These are phyloP conservation scores for Penicillium waksmanii DNA, from an alignment of 495 filamentous ascomycete genomes.

Conservation along the genomic window DNA sequence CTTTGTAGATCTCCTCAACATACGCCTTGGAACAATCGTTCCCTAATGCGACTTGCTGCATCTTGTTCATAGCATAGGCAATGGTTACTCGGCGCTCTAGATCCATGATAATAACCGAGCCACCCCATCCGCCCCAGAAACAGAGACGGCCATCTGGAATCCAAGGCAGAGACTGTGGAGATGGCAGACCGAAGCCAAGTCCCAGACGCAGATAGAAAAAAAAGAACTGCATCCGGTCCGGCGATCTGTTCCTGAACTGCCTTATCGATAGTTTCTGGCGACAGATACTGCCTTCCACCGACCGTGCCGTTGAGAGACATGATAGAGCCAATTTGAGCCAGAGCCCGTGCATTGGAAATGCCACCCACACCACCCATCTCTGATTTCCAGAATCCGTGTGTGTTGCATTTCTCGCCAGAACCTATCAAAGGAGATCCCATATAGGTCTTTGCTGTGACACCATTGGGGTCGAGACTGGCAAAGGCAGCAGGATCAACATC, in stretches of 20 bases:
- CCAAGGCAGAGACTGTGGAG: slow-evolving; percentile 23
- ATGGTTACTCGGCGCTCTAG: slow-evolving; percentile 43
- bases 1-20: slow-evolving; percentile 40
- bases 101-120: slow-evolving; percentile 49
- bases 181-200: slow-evolving; percentile 39
- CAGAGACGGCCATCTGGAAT: slow-evolving; percentile 37
- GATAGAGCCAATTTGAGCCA: slow-evolving; percentile 36
- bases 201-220: slow-evolving; percentile 32
- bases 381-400: slow-evolving; percentile 25
- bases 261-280: slow-evolving; percentile 34
- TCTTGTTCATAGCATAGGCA: slow-evolving; percentile 50
- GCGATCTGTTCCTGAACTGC: slow-evolving; percentile 42
- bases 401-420: slow-evolving; percentile 5
- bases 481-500: background rate
- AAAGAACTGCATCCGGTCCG: slow-evolving; percentile 39
- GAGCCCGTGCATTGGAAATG: slow-evolving; percentile 38
- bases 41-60: slow-evolving; percentile 33
- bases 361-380: slow-evolving; percentile 37
- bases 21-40: slow-evolving; percentile 37
- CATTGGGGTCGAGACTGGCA: slow-evolving; percentile 12
- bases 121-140: slow-evolving; percentile 51
- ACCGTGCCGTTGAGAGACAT: slow-evolving; percentile 36
- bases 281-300: slow-evolving; percentile 35
- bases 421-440: slow-evolving; percentile 11
- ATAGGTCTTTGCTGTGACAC: slow-evolving; percentile 20